A percentile compares a stretch with the other conserved stretches of the same genome.
These are phyloP conservation scores for Globisporangium iwayamae DNA, from an alignment of 352 stramenopile genomes.

Conservation along the genomic window DNA sequence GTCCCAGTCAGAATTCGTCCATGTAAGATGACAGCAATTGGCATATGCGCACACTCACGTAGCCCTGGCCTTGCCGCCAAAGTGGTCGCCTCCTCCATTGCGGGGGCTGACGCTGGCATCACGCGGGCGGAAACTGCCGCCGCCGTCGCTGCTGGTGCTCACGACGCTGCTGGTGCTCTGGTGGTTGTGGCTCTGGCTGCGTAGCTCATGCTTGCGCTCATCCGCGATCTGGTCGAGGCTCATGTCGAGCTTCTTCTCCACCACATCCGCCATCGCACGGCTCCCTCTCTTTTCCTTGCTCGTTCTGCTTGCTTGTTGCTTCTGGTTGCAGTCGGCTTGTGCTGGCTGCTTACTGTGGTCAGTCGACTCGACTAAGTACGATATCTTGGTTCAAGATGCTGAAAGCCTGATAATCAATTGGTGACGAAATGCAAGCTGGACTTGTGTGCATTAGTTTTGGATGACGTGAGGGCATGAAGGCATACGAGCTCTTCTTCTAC, in stretches of 20 bases:
- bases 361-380: neutral
- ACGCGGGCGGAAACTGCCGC: conserved; percentile 7
- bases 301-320: neutral
- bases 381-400: neutral
- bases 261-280: conserved; percentile 24
- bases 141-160: neutral
- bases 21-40: neutral
- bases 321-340: neutral
- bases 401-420: no score
- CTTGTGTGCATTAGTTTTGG: neutral
- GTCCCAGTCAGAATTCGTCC: neutral
- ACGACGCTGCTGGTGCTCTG: neutral
- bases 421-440: neutral
- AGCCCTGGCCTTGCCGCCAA: conserved; percentile 49
- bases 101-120: conserved; percentile 6
- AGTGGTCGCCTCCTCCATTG: neutral
- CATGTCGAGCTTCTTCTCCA: conserved; percentile 75
- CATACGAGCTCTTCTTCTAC: neutral
- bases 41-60: conserved; percentile 31
- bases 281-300: neutral
- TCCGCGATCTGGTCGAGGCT: conserved; percentile 61
- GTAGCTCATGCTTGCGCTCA: conserved; percentile 37
- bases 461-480: neutral
- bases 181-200: neutral
- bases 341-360: neutral